Evolutionary conservation across 768 basidiomycete genomes (phyloP).

Genomic region (Rhizopogon salebrosus): DNA sequence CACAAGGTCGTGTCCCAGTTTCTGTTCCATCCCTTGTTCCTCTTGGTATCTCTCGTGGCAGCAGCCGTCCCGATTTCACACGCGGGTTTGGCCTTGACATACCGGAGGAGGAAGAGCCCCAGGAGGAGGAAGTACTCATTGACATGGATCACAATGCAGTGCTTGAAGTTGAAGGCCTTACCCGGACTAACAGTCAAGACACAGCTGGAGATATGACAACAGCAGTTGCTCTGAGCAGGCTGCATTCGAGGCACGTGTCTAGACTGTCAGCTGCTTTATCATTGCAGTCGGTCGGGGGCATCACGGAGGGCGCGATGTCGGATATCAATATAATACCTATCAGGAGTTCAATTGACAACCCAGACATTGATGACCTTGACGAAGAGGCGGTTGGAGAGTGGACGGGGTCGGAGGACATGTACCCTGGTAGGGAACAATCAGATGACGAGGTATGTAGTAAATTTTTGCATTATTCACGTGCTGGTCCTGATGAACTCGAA

Average conservation of each 20-base stretch:
- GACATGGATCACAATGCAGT: slow-evolving; percentile 32
- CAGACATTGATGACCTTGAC: slow-evolving; percentile 31
- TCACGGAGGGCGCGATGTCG: slow-evolving; percentile 29
- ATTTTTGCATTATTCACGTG: slow-evolving; percentile 3
- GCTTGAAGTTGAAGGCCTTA: slow-evolving; percentile 28
- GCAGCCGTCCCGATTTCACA: slow-evolving; percentile 65
- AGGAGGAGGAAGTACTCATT: slow-evolving; percentile 35
- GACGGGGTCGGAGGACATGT: slow-evolving; percentile 78
- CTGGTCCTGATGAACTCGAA: slow-evolving; percentile 11
- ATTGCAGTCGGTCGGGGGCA: slow-evolving; percentile 54
- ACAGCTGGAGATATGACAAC: slow-evolving; percentile 36
- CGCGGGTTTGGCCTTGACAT: slow-evolving; percentile 80
- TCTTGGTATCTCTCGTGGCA: slow-evolving; percentile 36
- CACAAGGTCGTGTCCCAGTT: slow-evolving; percentile 51
- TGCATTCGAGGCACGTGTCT: slow-evolving; percentile 69
- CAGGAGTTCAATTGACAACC: slow-evolving; percentile 26
- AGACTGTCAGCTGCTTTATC: slow-evolving; percentile 64
- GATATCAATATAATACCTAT: slow-evolving; percentile 25
- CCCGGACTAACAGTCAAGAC: slow-evolving; percentile 19
- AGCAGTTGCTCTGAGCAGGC: slow-evolving; percentile 43
- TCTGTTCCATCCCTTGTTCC: slow-evolving; percentile 41
- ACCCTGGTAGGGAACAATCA: slow-evolving; percentile 39
- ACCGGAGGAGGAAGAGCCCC: slow-evolving; percentile 69
- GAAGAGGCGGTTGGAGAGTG: slow-evolving; percentile 56
- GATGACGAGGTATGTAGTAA: slow-evolving; percentile 60